These are phyloP conservation scores for Tubosaeta sp. DNA, from an alignment of 768 basidiomycete species.

Conservation along the genomic window DNA sequence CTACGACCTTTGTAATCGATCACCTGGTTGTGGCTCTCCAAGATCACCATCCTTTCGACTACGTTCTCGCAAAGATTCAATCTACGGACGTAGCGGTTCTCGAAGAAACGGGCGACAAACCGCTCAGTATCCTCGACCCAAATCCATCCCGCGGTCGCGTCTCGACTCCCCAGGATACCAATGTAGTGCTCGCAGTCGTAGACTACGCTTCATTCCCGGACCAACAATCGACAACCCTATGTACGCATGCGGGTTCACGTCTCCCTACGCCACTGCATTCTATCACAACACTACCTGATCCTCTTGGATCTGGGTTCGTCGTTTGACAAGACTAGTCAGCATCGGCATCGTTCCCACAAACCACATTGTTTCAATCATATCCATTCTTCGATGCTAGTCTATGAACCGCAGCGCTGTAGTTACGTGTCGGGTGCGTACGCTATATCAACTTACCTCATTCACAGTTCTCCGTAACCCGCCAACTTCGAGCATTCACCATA, in stretches of 20 bases:
- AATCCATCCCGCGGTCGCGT: not conserved
- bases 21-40: constrained; percentile 4
- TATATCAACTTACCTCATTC: not conserved
- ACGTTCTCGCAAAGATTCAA: not conserved
- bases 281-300: not conserved
- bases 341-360: not conserved
- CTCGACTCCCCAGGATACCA: not conserved
- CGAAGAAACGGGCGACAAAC: not conserved
- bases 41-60: not conserved
- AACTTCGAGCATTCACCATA: not conserved
- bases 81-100: not conserved
- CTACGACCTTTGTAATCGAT: constrained; percentile 10
- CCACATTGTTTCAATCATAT: not conserved
- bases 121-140: not conserved
- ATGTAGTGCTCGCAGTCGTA: constrained; percentile 1
- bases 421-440: not conserved
- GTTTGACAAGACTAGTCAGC: not conserved
- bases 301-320: not conserved
- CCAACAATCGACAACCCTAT: constrained; percentile 1
- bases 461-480: not conserved
- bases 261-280: not conserved
- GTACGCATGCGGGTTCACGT: not conserved
- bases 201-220: not conserved
- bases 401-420: not conserved
- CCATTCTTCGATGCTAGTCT: not conserved